phyloP scores from a whole-genome alignment of 1,284 basidiomycete genomes.

The Lentinula novae-zelandiae region DNA sequence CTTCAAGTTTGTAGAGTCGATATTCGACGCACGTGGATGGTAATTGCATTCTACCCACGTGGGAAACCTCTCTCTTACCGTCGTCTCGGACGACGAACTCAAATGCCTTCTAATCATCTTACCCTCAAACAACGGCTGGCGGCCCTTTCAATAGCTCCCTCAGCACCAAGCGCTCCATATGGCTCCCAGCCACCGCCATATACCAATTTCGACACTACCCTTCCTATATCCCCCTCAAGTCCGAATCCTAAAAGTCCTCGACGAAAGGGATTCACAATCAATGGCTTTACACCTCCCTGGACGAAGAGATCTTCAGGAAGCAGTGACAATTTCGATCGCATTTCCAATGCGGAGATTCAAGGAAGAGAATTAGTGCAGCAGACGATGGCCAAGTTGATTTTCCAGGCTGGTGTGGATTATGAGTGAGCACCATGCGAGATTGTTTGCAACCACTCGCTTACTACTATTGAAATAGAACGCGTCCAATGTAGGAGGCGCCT shows the following conservation, averaged over 20 bases:
- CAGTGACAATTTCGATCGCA: constrained; percentile 12
- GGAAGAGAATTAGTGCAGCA: constrained; percentile 53
- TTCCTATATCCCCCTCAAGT: not conserved
- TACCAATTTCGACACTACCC: not conserved
- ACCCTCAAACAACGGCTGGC: constrained; percentile 59
- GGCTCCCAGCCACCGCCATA: constrained; percentile 14
- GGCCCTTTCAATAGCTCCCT: constrained; percentile 47
- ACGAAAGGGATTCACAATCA: constrained; percentile 28
- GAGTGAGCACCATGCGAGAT: constrained; percentile 56
- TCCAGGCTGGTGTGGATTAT: constrained; percentile 84
- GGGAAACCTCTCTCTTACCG: not conserved
- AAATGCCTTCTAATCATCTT: constrained; percentile 18
- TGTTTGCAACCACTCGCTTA: constrained; percentile 8
- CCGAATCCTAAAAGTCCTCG: constrained; percentile 15
- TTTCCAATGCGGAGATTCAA: constrained; percentile 19
- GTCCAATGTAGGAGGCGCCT: constrained; percentile 66
- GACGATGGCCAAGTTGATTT: constrained; percentile 70
- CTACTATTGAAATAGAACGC: constrained; percentile 47
- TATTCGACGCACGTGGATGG: not conserved
- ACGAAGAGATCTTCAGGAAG: constrained; percentile 23
- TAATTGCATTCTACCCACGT: not conserved
- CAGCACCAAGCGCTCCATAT: constrained; percentile 38
- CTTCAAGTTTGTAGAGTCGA: too few relatives aligned
- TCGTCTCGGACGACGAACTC: not conserved
- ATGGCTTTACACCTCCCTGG: constrained; percentile 34